phyloP scores from a whole-genome alignment of 164 flowering plant species.

The Aristolochia fimbriata region DNA sequence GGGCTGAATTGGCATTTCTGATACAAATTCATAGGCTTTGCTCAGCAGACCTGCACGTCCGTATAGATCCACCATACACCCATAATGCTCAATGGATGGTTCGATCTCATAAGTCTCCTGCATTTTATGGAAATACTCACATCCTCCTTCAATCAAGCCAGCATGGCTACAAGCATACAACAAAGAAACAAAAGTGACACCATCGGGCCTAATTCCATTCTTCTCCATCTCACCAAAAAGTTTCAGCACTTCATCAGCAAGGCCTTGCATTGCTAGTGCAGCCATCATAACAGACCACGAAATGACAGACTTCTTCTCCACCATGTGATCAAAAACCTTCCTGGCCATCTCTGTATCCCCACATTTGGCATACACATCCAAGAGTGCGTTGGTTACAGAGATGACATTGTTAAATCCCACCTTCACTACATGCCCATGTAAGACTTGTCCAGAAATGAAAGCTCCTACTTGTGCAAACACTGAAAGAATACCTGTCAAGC shows the following conservation, averaged over 20 bases:
- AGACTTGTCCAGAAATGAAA: slow-evolving; percentile 34
- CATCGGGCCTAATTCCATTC: slow-evolving; percentile 43
- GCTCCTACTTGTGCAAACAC: slow-evolving; percentile 64
- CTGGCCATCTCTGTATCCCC: slow-evolving; percentile 46
- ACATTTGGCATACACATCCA: slow-evolving; percentile 56
- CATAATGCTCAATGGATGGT: slow-evolving; percentile 59
- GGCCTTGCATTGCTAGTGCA: slow-evolving; percentile 61
- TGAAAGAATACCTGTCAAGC: slow-evolving; percentile 51
- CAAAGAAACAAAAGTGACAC: slow-evolving; percentile 42
- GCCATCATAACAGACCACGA: slow-evolving; percentile 66
- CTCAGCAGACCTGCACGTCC: slow-evolving; percentile 50
- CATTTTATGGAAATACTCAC: slow-evolving; percentile 37
- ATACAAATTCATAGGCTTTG: slow-evolving; percentile 41
- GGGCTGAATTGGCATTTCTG: slow-evolving; percentile 42
- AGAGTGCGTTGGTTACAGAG: slow-evolving; percentile 51
- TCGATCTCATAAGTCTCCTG: slow-evolving; percentile 27
- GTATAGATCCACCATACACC: slow-evolving; percentile 70
- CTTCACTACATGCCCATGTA: slow-evolving; percentile 54
- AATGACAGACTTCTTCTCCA: slow-evolving; percentile 30
- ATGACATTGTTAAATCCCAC: slow-evolving; percentile 26
- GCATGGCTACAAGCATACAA: slow-evolving; percentile 76
- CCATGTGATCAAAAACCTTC: slow-evolving; percentile 41
- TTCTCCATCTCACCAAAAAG: slow-evolving; percentile 42
- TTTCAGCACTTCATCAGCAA: slow-evolving; percentile 44
- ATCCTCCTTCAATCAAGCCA: slow-evolving; percentile 44